Evolutionary conservation across 2,329 filamentous ascomycete genomes (phyloP).

Genomic region (Xylaria sp.): DNA sequence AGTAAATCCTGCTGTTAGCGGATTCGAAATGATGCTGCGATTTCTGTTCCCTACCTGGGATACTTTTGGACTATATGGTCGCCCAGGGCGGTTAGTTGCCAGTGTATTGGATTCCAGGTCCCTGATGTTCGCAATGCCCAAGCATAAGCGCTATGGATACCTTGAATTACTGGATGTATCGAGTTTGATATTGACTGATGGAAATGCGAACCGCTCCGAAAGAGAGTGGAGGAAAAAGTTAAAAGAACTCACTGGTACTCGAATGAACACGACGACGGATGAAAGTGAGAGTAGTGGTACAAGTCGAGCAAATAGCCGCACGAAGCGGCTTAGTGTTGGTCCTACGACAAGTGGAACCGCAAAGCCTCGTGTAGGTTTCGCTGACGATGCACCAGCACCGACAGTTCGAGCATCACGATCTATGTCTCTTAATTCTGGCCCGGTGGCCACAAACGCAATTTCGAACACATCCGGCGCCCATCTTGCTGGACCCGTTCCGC

Average conservation of each 20-base stretch:
- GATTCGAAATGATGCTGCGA: slow-evolving; percentile 94
- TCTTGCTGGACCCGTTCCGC: slow-evolving; percentile 43
- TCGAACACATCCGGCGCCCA: slow-evolving; percentile 64
- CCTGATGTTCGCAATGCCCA: slow-evolving; percentile 98
- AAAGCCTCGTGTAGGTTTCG: slow-evolving; percentile 67
- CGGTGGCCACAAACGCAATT: slow-evolving; percentile 57
- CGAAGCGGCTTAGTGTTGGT: slow-evolving; percentile 66
- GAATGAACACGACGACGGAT: slow-evolving; percentile 74
- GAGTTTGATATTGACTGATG: slow-evolving; percentile 79
- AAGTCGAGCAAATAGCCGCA: slow-evolving; percentile 68
- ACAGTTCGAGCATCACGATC: slow-evolving; percentile 66
- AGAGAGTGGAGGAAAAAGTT: slow-evolving; percentile 88
- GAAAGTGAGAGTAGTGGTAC: slow-evolving; percentile 58
- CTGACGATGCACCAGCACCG: slow-evolving; percentile 60
- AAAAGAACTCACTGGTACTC: slow-evolving; percentile 85
- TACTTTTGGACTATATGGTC: slow-evolving; percentile 89
- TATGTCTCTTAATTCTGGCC: slow-evolving; percentile 57
- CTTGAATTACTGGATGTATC: slow-evolving; percentile 89
- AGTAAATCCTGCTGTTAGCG: slow-evolving; percentile 87
- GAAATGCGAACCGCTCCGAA: slow-evolving; percentile 82
- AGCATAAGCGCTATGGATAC: slow-evolving; percentile 87
- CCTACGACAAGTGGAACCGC: slow-evolving; percentile 49
- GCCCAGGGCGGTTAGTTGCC: slow-evolving; percentile 85
- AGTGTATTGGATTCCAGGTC: slow-evolving; percentile 88
- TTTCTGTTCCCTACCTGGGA: slow-evolving; percentile 96